Evolutionary conservation across 345 rosid genomes (phyloP), one percentile per base, ranked within the genome.

Genomic region (Eucalyptus pauciflora): DNA sequence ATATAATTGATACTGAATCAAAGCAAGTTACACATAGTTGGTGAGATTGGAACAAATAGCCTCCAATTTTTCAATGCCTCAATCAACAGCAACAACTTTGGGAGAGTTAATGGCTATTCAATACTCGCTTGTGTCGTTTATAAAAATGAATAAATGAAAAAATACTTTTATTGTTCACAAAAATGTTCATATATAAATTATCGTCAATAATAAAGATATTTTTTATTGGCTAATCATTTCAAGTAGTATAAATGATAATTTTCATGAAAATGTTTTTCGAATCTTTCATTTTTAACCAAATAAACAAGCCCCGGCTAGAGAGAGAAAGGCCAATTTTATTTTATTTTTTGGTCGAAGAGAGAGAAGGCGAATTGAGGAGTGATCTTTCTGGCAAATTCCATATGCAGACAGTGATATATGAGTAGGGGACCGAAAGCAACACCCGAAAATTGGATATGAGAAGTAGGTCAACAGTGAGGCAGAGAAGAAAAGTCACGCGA

Each of bases 41-140:
- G 76, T 64, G 37, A 7, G 33, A 64, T 64, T 64, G 2, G 37
- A 64, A 64, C n/a, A n/a, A 37, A 37, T 37, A 22, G 41, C 46
- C 81, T 33, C 12, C 81, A 18, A 14, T 10, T 33, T 31, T 76
- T 37, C 8, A 18, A 37, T 2, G 14, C 27, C 46, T 76, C 48
- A 37, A 37, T 37, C 83, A 10, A 37, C 46, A 5, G 13, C 27
- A 37, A 18, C 83, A 71, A 5, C 27, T 76, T 76, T 20, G 48
- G 27, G 15, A 76, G 48, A 76, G 1, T 76, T 5, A 6, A 37
- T 10, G 27, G 8, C 27, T 37, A 76, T 20, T 37, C 10, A 33
- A 9, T 71, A 6, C 22, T 71, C 13, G 3, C 3, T 33, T 17
- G 7, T 31, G 9, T 69, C 0, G 1, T 2, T 17, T 33, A 3